Base-by-base conservation (phyloP, 352 stramenopile genomes). In the Globisporangium middletonii region DNA sequence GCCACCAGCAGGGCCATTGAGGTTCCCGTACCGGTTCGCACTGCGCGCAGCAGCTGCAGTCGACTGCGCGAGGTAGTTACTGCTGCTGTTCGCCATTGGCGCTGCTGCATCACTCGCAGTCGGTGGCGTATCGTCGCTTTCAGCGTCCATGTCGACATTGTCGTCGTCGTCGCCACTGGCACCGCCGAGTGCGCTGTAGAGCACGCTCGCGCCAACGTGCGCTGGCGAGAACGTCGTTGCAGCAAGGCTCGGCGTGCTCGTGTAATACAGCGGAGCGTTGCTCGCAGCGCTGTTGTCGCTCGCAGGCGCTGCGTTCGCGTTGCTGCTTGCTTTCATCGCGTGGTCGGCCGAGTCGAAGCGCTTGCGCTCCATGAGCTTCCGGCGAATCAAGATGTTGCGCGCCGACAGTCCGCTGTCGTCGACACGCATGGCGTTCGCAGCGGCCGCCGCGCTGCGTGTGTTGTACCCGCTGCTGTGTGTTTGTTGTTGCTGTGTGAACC, bases 311-410 rank as follows among this genome's bases (percentile, higher is more conserved):
- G 23, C 49, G 16, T 50, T 60, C 46, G 53, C 52, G 44, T 56
- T 23, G 55, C 63, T 18, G 43, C 62, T 33, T 59, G 68, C 47
- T 45, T 59, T 62, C 74, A 94, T 88, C 33, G 81, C 79, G 49
- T 94, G 82, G 63, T 94, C 84, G 4, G 84, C 84, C 58, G 84
- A 94, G 69, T 94, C 84, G 57, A 89, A 94, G 5, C 77, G 81
- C 63, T 92, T 94, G 55, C 78, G 70, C 58, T 94, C 84, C 26
- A 59, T 71, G 23, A 94, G 68, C 49, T 88, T 88, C 49, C 78
- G 74, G 35, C 69, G 81, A 48, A 94, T 73, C 47, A 94, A 54
- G n/a, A 92, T 70, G 52, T 91, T 88, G n/a, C 84, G 73, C 28
- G 83, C 83, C 26, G 84, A 91, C 15, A 94, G 60, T 15, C 76